Percentiles rank a stretch among this genome's conserved stretches.
These are phyloP conservation scores for Podospora sp. DNA, from an alignment of 495 filamentous ascomycete genomes.

Conservation along the genomic window DNA sequence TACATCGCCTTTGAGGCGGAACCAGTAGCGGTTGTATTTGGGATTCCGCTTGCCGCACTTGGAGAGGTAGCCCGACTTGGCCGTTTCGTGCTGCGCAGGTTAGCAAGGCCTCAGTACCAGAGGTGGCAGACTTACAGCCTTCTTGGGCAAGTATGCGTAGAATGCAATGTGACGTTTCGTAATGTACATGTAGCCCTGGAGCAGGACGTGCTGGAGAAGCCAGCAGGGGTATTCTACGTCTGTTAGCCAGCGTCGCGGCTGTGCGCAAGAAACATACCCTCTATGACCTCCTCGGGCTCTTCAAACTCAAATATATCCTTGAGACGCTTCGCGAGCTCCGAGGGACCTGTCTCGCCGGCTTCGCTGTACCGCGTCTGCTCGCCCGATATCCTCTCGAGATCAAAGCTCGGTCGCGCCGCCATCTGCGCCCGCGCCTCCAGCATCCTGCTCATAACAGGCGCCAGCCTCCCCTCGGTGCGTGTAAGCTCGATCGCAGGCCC, in stretches of 20 bases:
- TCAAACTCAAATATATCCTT: slow-evolving; percentile 91
- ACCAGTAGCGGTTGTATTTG: slow-evolving; percentile 93
- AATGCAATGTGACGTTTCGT: slow-evolving; percentile 93
- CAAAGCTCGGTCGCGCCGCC: slow-evolving; percentile 55
- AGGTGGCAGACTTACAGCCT: slow-evolving; percentile 60
- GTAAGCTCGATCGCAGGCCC: slow-evolving; percentile 37
- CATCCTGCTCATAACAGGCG: slow-evolving; percentile 82
- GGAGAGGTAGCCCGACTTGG: slow-evolving; percentile 85
- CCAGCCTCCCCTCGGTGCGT: slow-evolving; percentile 44
- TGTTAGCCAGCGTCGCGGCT: background rate
- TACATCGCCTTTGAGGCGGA: slow-evolving; percentile 91
- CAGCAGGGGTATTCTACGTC: slow-evolving; percentile 86
- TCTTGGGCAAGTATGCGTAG: slow-evolving; percentile 93
- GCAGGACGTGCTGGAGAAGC: slow-evolving; percentile 85
- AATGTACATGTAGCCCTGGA: slow-evolving; percentile 97
- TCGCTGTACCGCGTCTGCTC: slow-evolving; percentile 34
- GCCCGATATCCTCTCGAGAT: slow-evolving; percentile 45
- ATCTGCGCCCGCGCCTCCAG: slow-evolving; percentile 77
- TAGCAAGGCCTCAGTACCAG: slow-evolving; percentile 15
- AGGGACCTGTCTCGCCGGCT: slow-evolving; percentile 42
- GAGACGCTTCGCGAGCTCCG: slow-evolving; percentile 65
- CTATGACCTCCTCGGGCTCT: slow-evolving; percentile 78
- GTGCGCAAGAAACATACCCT: slow-evolving; percentile 51
- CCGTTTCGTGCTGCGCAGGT: slow-evolving; percentile 65
- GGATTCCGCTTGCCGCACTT: slow-evolving; percentile 91